These are phyloP conservation scores for Pichia nakasei DNA, from an alignment of 805 yeast genomes.

Conservation along the genomic window DNA sequence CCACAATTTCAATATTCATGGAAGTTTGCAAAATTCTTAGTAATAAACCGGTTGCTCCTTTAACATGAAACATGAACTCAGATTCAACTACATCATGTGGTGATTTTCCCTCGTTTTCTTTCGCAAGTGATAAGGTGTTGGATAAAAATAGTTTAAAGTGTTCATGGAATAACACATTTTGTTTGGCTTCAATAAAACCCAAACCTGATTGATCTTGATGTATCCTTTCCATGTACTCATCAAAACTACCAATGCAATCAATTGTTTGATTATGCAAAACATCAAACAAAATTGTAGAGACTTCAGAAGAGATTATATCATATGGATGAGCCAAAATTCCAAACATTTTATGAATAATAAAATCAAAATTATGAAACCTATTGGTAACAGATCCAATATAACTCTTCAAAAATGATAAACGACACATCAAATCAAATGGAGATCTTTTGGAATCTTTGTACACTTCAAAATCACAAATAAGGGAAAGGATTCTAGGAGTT, in stretches of 20 bases:
- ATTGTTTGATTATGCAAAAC: conserved; percentile 15
- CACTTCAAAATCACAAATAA: conserved; percentile 38
- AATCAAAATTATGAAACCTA: conserved; percentile 42
- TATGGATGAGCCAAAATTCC: conserved; percentile 54
- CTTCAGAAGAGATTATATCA: conserved; percentile 58
- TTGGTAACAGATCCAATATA: conserved; percentile 21
- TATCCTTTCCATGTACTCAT: conserved; percentile 28
- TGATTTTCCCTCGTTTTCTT: conserved; percentile 24
- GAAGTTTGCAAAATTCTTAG: conserved; percentile 45
- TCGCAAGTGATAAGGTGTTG: conserved; percentile 31
- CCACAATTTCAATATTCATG: conserved; percentile 43
- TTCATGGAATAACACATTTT: conserved; percentile 19
- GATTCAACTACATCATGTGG: conserved; percentile 54
- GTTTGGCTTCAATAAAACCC: conserved; percentile 14
- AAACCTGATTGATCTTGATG: conserved; percentile 29
- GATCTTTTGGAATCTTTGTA: conserved; percentile 42
- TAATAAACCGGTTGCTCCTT: conserved; percentile 58
- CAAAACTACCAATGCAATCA: conserved; percentile 20
- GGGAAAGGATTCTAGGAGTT: conserved; percentile 40
- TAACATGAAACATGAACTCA: conserved; percentile 51
- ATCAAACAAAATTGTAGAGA: conserved; percentile 51
- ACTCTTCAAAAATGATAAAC: conserved; percentile 47
- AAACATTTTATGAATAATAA: conserved; percentile 36
- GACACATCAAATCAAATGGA: conserved; percentile 56
- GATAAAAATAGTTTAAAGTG: conserved; percentile 37